Conservation (phyloP, 75 land plant genomes). For the Chamaecyparis obtusa region DNA sequence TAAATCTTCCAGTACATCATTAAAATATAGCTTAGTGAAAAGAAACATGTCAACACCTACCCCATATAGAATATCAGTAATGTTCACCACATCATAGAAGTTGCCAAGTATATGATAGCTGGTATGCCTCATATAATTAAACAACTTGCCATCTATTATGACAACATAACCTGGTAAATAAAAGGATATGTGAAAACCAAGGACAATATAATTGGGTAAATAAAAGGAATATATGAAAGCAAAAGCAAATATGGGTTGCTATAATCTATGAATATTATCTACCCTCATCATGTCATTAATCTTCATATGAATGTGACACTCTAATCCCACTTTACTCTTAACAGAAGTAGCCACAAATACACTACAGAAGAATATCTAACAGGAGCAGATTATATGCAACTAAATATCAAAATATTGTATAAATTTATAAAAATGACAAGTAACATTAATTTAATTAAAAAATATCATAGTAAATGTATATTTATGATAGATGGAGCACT, state of each 20-base stretch:
- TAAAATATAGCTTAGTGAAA: neutral
- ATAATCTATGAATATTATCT: neutral
- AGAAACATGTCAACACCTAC: neutral
- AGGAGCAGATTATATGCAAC: neutral
- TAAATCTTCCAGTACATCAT: neutral
- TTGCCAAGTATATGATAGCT: conserved; percentile 14
- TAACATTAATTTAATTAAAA: neutral
- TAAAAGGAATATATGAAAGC: neutral
- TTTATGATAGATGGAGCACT: neutral
- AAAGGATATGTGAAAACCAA: neutral
- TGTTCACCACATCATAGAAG: neutral
- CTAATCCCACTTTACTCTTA: too few species aligned
- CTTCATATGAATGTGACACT: too few species aligned
- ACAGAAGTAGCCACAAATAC: too few species aligned
- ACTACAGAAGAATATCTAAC: neutral
- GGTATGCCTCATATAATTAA: neutral
- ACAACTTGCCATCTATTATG: neutral
- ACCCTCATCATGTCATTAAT: neutral
- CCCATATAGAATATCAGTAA: neutral
- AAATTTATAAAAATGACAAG: too few species aligned
- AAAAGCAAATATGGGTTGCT: neutral
- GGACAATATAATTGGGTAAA: neutral
- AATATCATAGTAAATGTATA: neutral
- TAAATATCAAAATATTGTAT: neutral
- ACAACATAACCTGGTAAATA: conserved; percentile 2